Evolutionary conservation across 1,139 yeast species (phyloP).

Genomic region (Yueomyces sp.): DNA sequence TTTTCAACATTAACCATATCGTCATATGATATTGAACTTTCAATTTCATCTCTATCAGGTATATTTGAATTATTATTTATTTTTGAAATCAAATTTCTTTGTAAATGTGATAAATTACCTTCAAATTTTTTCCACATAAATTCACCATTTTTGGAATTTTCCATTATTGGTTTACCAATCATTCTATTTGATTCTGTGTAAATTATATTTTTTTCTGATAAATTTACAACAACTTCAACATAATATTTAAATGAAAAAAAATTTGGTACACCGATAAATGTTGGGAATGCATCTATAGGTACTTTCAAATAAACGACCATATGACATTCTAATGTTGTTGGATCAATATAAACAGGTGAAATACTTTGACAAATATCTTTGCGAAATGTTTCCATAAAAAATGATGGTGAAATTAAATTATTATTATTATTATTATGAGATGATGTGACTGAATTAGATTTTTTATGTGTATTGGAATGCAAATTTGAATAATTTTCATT

Average conservation of each 20-base stretch:
- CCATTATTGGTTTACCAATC: constrained; percentile 6
- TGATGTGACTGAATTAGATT: too few species aligned
- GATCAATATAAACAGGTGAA: constrained; percentile 70
- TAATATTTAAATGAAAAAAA: constrained; percentile 75
- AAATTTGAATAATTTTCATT: too few species aligned
- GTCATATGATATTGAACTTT: constrained; percentile 15
- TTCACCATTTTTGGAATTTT: background rate
- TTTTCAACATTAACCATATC: constrained; percentile 67
- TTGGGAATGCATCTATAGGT: constrained; percentile 81
- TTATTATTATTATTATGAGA: constrained; percentile 19
- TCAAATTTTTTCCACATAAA: constrained; percentile 1
- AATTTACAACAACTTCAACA: constrained; percentile 66
- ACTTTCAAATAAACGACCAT: constrained; percentile 54
- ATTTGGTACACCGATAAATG: constrained; percentile 54
- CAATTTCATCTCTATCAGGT: constrained; percentile 8
- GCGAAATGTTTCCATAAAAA: constrained; percentile 49
- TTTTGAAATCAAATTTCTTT: constrained; percentile 7
- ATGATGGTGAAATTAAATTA: constrained; percentile 33
- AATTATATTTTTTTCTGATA: constrained; percentile 35
- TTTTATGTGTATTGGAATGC: too few species aligned
- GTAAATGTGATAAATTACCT: constrained; percentile 7
- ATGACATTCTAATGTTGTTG: constrained; percentile 43
- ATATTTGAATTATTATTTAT: constrained; percentile 5
- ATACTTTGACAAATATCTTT: constrained; percentile 74
- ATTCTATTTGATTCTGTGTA: constrained; percentile 20